Percentiles rank a stretch among this genome's conserved stretches.
Evolutionary conservation across 2,329 filamentous ascomycete species (phyloP).

Genomic region (Stachybotrys echinatus): DNA sequence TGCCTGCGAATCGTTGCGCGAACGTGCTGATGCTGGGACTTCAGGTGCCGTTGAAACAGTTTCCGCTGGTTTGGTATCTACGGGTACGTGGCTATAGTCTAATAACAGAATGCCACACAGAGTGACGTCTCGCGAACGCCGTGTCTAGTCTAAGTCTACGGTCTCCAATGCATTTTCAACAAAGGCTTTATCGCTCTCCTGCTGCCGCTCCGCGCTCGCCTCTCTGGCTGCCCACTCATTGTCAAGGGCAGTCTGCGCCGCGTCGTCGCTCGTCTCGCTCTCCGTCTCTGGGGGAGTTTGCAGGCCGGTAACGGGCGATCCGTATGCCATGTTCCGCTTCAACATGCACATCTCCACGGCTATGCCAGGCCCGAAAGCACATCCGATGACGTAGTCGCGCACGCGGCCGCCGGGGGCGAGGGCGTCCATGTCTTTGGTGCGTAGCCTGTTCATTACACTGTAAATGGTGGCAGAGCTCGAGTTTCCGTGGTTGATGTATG

Average conservation of each 20-base stretch:
- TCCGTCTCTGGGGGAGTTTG: conserved; percentile 51
- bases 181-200: conserved; percentile 12
- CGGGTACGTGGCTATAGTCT: neutral
- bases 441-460: conserved; percentile 58
- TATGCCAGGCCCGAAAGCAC: conserved; percentile 67
- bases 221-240: conserved; percentile 9
- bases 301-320: conserved; percentile 25
- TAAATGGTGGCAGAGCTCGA: conserved; percentile 65
- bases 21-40: neutral
- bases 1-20: neutral
- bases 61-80: neutral
- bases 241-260: conserved; percentile 9
- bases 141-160: conserved; percentile 17
- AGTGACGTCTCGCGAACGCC: neutral
- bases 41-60: neutral
- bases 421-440: conserved; percentile 55
- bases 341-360: conserved; percentile 64
- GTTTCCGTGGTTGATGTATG: conserved; percentile 65
- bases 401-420: conserved; percentile 42
- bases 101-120: neutral
- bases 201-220: conserved; percentile 4
- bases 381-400: conserved; percentile 57
- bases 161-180: conserved; percentile 14
- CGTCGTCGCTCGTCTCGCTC: conserved; percentile 39
- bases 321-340: conserved; percentile 32